phyloP scores from a whole-genome alignment of 768 basidiomycete genomes.

The Pulveroboletus frians region DNA sequence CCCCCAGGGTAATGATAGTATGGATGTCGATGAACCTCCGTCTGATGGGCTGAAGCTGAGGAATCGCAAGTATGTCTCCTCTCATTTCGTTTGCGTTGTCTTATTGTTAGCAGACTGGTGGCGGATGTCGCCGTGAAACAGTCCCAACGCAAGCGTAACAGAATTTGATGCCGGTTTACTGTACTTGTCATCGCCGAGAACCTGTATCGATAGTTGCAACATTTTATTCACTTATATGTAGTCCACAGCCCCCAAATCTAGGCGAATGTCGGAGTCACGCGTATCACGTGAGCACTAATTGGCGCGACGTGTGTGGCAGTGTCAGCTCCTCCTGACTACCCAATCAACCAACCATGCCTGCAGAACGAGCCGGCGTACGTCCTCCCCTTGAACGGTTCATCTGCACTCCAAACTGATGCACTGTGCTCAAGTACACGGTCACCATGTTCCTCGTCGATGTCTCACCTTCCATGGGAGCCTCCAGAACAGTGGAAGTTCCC shows the following conservation, averaged over 20 bases:
- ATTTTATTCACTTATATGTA: neutral
- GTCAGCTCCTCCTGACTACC: conserved; percentile 13
- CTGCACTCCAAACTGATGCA: conserved; percentile 6
- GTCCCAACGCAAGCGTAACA: conserved; percentile 53
- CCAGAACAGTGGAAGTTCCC: conserved; percentile 52
- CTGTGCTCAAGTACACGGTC: conserved; percentile 59
- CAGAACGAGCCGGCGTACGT: conserved; percentile 76
- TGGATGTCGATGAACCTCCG: conserved; percentile 64
- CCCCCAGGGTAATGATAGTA: conserved; percentile 33
- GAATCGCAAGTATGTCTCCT: conserved; percentile 52
- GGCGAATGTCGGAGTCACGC: neutral
- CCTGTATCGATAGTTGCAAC: conserved; percentile 11
- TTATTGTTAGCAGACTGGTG: conserved; percentile 23
- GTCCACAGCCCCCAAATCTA: neutral
- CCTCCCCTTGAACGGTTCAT: neutral
- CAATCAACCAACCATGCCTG: conserved; percentile 49
- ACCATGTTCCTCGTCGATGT: conserved; percentile 88
- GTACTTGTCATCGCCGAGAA: neutral
- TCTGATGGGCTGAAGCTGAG: conserved; percentile 44
- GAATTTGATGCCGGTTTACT: conserved; percentile 32
- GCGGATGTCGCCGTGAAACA: conserved; percentile 42
- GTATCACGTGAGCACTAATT: conserved; percentile 31
- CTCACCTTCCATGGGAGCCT: conserved; percentile 77
- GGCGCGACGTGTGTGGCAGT: conserved; percentile 24
- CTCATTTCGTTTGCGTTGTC: neutral